Conservation (phyloP, 163 green algal species). For the Prototheca cutis region DNA sequence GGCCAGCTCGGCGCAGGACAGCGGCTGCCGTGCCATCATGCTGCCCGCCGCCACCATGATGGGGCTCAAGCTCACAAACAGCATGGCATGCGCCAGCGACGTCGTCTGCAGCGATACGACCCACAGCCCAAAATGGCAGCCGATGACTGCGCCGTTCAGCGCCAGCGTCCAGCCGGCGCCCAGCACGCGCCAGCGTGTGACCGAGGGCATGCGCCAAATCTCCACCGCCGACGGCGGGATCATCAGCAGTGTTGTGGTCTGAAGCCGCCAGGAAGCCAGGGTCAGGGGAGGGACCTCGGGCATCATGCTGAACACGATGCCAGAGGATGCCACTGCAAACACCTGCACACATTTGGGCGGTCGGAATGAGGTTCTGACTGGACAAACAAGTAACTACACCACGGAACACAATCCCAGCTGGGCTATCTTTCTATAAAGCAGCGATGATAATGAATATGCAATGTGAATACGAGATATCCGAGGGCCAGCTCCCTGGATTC, state of each 20-base stretch:
- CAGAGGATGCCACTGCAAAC: constrained; percentile 47
- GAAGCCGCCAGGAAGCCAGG: constrained; percentile 60
- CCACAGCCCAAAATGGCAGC: constrained; percentile 59
- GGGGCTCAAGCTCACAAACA: constrained; percentile 55
- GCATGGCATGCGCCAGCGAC: constrained; percentile 56
- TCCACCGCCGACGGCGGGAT: constrained; percentile 16
- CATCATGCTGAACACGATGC: constrained; percentile 48
- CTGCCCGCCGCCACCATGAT: constrained; percentile 46
- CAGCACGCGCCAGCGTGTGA: constrained; percentile 7
- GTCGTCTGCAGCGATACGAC: constrained; percentile 55
- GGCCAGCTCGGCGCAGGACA: constrained; percentile 40
- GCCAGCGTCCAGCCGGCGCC: constrained; percentile 16
- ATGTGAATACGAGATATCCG: too few species aligned
- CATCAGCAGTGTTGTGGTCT: constrained; percentile 47
- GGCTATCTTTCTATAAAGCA: too few species aligned
- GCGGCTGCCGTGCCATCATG: constrained; percentile 34
- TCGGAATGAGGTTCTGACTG: too few species aligned
- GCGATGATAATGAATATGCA: too few species aligned
- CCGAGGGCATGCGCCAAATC: constrained; percentile 26
- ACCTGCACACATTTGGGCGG: too few species aligned
- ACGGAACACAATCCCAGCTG: too few species aligned
- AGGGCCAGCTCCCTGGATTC: too few species aligned
- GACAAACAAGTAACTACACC: too few species aligned
- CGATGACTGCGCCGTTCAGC: constrained; percentile 42
- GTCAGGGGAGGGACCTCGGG: constrained; percentile 52